Evolutionary conservation across 164 flowering plant species (phyloP), one percentile per base, ranked within the genome.

Genomic region (Umbilicus rupestris): DNA sequence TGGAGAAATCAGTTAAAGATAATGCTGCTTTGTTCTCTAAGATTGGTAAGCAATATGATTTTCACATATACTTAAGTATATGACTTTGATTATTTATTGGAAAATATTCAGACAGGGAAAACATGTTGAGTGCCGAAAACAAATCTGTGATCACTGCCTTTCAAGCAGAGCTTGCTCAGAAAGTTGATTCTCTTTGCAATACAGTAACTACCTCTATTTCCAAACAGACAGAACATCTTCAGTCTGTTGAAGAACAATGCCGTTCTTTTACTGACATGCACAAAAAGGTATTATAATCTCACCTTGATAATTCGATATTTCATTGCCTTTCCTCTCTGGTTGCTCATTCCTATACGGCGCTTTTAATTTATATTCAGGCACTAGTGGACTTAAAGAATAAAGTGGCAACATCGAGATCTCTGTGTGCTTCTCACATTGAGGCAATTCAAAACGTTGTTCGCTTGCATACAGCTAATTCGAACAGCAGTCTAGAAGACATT

Each of bases 371-470:
- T 7, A 47, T 47, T 60, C n/a, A 93, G 98, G 87, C 85, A 19
- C 69, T 83, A 31, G 17, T 65, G 33, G 89, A 87, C 37, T 60
- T 95, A 70, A 92, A 83, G 80, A 79, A 81, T 67, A 95, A 88
- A 74, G 71, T 92, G 28, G 57, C 73, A 29, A 65, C 82, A 73
- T 86, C 89, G 49, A 81, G 79, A 81, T 74, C 84, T 65, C 62
- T 87, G 73, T 90, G 78, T 70, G 63, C 79, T 49, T 92, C 97
- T 49, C 96, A 92, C 71, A 64, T 95, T 55, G 97, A 92, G 82
- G 96, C 86, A 3, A 71, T 87, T 59, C 97, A 92, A 81, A 92
- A 95, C 80, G 90, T 88, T 64, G 97, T 90, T 39, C 84, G 87
- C 22, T 76, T 90, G 86, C 96, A 92, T 73, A 88, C 83, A 72